Conservation (phyloP, 768 basidiomycete genomes). For the Serendipita sp. region DNA sequence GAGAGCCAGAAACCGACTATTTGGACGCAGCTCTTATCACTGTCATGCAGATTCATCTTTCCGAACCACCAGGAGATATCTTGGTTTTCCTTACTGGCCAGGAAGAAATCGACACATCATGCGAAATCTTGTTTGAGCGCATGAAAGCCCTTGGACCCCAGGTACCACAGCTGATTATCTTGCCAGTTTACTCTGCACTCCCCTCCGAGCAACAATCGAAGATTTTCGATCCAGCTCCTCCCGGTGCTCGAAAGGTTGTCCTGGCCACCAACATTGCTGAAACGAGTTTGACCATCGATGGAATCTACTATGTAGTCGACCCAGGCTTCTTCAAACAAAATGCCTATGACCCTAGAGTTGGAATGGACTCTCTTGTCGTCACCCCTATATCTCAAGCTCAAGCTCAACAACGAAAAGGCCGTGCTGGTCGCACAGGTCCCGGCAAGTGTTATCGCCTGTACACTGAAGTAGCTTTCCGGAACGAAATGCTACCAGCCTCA, state of each 20-base stretch:
- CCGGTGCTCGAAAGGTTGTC: slow-evolving; percentile 95
- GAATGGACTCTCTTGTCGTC: slow-evolving; percentile 97
- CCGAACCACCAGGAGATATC: slow-evolving; percentile 92
- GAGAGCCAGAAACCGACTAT: slow-evolving; percentile 95
- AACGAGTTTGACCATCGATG: slow-evolving; percentile 94
- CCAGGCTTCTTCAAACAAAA: slow-evolving; percentile 99
- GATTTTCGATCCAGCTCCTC: slow-evolving; percentile 95
- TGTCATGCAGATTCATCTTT: slow-evolving; percentile 98
- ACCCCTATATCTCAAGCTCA: slow-evolving; percentile 99
- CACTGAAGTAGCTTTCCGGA: slow-evolving; percentile 94
- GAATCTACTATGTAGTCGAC: slow-evolving; percentile 97
- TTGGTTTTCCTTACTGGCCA: slow-evolving; percentile 96
- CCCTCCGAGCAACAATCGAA: slow-evolving; percentile 96
- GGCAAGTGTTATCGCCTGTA: slow-evolving; percentile 97
- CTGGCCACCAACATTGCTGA: slow-evolving; percentile 99
- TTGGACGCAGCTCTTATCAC: slow-evolving; percentile 96
- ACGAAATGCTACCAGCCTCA: slow-evolving; percentile 95
- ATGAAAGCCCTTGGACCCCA: slow-evolving; percentile 99
- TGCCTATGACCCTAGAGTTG: slow-evolving; percentile 89
- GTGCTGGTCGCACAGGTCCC: slow-evolving; percentile 93
- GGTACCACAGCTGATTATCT: slow-evolving; percentile 89
- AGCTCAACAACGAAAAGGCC: slow-evolving; percentile 86
- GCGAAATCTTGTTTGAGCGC: slow-evolving; percentile 93
- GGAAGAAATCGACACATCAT: slow-evolving; percentile 95
- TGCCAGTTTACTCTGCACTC: slow-evolving; percentile 95